phyloP scores from a whole-genome alignment of 1,284 basidiomycete genomes.

The Puccinia polysora region DNA sequence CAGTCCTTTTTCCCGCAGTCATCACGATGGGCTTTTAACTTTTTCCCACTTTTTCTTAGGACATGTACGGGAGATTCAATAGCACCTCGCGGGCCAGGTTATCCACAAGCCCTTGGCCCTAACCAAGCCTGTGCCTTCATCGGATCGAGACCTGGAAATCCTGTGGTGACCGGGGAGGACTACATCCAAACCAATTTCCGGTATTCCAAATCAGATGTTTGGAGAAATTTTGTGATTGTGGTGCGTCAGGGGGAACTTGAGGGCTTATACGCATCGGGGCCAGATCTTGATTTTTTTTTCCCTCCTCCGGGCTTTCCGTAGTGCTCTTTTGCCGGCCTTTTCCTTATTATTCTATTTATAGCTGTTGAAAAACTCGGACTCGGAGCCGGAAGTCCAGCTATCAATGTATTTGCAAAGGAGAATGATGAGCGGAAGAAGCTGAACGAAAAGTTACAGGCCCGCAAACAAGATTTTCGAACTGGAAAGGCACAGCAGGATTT shows the following conservation, averaged over 20 bases:
- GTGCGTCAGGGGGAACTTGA: not conserved
- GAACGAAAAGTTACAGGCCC: conserved; percentile 63
- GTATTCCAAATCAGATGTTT: conserved; percentile 54
- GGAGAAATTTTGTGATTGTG: conserved; percentile 56
- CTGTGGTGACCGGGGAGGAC: conserved; percentile 52
- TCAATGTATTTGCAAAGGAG: conserved; percentile 62
- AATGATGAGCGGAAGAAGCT: conserved; percentile 63
- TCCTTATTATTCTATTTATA: conserved; percentile 55
- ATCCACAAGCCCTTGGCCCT: conserved; percentile 53
- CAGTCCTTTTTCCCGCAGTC: conserved; percentile 46
- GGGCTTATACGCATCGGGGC: too few species aligned
- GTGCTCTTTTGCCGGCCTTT: conserved; percentile 8
- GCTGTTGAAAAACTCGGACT: conserved; percentile 6
- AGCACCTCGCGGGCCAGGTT: conserved; percentile 54
- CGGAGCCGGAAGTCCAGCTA: conserved; percentile 4
- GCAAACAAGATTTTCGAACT: conserved; percentile 58
- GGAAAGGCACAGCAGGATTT: conserved; percentile 70
- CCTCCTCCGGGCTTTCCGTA: conserved; percentile 45
- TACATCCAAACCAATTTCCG: conserved; percentile 53
- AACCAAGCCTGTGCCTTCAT: conserved; percentile 54
- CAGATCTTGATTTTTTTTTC: not conserved
- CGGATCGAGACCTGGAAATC: conserved; percentile 52
- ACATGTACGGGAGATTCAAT: conserved; percentile 46
- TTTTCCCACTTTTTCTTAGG: not conserved
- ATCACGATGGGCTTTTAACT: not conserved